A percentile compares a stretch with the other conserved stretches of the same genome.
phyloP scores from a whole-genome alignment of 495 filamentous ascomycete species.

The Penicillium argentinense region DNA sequence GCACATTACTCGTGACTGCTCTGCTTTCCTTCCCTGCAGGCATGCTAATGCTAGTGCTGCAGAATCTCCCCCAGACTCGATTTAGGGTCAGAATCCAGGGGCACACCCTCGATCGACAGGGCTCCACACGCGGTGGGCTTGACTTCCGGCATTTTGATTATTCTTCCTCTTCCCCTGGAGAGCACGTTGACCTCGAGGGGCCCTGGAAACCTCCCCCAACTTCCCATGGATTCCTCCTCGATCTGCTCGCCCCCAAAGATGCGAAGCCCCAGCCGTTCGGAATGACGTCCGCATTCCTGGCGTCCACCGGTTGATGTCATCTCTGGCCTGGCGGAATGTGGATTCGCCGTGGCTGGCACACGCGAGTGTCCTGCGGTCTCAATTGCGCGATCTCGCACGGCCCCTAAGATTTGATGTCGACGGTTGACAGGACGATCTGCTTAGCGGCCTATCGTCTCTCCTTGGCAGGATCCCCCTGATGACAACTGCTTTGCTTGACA shows the following conservation, averaged over 20 bases:
- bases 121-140: conserved; percentile 10
- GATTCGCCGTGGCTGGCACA: conserved; percentile 7
- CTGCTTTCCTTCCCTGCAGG: not conserved
- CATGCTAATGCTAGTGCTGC: not conserved
- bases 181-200: too few relatives aligned
- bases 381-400: conserved; percentile 19
- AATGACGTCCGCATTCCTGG: conserved; percentile 16
- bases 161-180: too few relatives aligned
- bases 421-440: conserved; percentile 6
- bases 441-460: not conserved
- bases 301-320: conserved; percentile 19
- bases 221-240: too few relatives aligned
- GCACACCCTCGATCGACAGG: conserved; percentile 13
- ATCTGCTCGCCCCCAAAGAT: not conserved
- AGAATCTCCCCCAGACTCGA: conserved; percentile 14
- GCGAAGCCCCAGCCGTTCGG: conserved; percentile 8
- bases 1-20: too few relatives aligned
- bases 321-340: conserved; percentile 14
- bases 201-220: too few relatives aligned
- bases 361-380: conserved; percentile 2
- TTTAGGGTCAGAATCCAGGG: conserved; percentile 14
- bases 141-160: not conserved
- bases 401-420: conserved; percentile 5
- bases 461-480: conserved; percentile 6
- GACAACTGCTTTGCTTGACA: conserved; percentile 1